Conservation (phyloP, 140 eudicot genomes). For the Anethum foeniculum region DNA sequence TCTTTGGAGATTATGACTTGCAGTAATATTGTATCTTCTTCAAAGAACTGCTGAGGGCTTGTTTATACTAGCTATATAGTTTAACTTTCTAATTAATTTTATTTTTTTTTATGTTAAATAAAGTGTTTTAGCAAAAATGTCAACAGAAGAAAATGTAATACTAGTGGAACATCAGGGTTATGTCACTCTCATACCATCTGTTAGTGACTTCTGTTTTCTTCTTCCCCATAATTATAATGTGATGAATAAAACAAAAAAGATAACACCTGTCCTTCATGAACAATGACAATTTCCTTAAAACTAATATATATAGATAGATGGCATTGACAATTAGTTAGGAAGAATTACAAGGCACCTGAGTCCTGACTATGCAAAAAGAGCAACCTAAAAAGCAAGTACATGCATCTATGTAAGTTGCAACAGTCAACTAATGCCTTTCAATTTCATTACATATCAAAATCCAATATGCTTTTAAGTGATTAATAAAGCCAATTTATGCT, state of each 20-base stretch:
- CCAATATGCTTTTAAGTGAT: neutral
- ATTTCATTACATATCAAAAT: conserved; percentile 3
- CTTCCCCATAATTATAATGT: neutral
- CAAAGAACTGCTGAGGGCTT: too few relatives aligned
- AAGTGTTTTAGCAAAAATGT: too few relatives aligned
- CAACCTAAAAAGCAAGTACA: neutral
- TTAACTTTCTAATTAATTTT: too few relatives aligned
- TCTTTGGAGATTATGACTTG: too few relatives aligned
- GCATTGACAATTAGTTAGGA: conserved; percentile 4
- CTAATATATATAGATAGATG: neutral
- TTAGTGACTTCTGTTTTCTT: neutral
- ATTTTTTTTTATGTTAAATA: too few relatives aligned
- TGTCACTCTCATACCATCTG: neutral
- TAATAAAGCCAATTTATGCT: neutral
- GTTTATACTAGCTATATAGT: too few relatives aligned
- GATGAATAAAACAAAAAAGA: neutral
- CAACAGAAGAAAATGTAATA: too few relatives aligned
- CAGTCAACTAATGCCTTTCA: conserved; percentile 1
- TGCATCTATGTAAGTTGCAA: neutral
- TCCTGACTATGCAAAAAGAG: neutral
- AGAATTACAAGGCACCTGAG: conserved; percentile 3
- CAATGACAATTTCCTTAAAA: neutral
- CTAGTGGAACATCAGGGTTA: too few relatives aligned
- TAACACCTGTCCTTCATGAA: neutral
- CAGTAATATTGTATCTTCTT: too few relatives aligned